Evolutionary conservation across 2,329 filamentous ascomycete species (phyloP), one percentile per base, ranked within the genome.

Genomic region (Ceratocystis destructans): DNA sequence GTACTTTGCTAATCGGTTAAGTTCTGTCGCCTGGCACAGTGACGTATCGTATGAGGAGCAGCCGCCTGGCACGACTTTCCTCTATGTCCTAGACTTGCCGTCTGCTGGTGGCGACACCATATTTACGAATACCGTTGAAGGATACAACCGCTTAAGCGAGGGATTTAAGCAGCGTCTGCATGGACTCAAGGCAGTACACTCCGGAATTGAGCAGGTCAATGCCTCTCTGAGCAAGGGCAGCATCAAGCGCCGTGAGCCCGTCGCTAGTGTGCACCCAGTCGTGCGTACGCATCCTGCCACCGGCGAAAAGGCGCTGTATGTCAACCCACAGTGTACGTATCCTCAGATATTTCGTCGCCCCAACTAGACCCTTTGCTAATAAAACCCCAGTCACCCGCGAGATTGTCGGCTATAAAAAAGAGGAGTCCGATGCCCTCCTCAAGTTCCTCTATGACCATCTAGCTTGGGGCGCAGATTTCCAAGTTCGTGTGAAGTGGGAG

Each of bases 41-140:
- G 91, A 96, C 70, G 87, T 96, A 1, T 89, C 88, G 0, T 96
- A 95, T 73, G 92, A 96, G 77, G 78, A 83, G 70, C 91, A 96
- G 76, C 90, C 92, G 1, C 90, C 92, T 0, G 90, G 90, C 37
- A 96, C 90, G 0, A 96, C 92, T 0, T 95, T 96, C 76, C 76
- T 96, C 45, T 96, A 95, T 73, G 80, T 91, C 62, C 82, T 96
- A n/a, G 90, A 96, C 73, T 86, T 83, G 57, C 91, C 91, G 0
- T 79, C 83, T 48, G 86, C 84, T 0, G 91, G 91, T 45, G 92
- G 91, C 61, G 91, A 96, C 73, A 96, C 91, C 0, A 77, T 95
- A 2, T 96, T 96, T 72, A 84, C 81, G 59, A 88, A 95, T 73
- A 84, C 87, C 70, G 90, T 80, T 0, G 87, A 88, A 74, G 91